Percentiles rank a stretch among this genome's conserved stretches.
These are phyloP conservation scores for Xylaria sp. DNA, from an alignment of 2,329 filamentous ascomycete species.

Conservation along the genomic window DNA sequence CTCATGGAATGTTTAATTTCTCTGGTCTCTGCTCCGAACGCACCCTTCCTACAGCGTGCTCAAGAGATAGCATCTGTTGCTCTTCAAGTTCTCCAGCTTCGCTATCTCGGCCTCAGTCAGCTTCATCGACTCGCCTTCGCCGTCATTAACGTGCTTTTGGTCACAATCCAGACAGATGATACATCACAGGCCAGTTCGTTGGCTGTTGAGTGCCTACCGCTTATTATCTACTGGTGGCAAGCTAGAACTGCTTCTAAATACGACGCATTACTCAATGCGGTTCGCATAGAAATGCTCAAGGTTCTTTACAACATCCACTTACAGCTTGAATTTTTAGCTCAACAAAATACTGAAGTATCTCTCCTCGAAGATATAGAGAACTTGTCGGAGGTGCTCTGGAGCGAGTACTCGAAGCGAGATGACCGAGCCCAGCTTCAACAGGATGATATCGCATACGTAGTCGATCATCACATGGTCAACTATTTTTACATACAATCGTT, in stretches of 20 bases:
- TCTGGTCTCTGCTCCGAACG: constrained; percentile 69
- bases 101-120: constrained; percentile 62
- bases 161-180: constrained; percentile 70
- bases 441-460: constrained; percentile 71
- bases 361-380: constrained; percentile 61
- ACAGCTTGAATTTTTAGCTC: constrained; percentile 63
- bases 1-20: constrained; percentile 69
- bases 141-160: constrained; percentile 73
- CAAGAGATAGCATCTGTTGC: constrained; percentile 61
- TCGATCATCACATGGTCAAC: constrained; percentile 49
- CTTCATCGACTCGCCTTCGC: constrained; percentile 76
- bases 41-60: constrained; percentile 64
- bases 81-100: constrained; percentile 65
- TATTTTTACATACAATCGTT: constrained; percentile 58
- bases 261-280: constrained; percentile 60
- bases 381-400: constrained; percentile 73
- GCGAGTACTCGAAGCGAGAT: constrained; percentile 76
- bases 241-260: constrained; percentile 68
- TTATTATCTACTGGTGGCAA: constrained; percentile 79
- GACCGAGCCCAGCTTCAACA: constrained; percentile 76
- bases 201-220: constrained; percentile 67
- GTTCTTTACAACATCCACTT: constrained; percentile 70
- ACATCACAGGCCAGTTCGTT: constrained; percentile 65
- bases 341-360: constrained; percentile 47
- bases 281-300: constrained; percentile 80